phyloP scores from a whole-genome alignment of 1,284 basidiomycete species.

The Sanghuangporus sanghuang region DNA sequence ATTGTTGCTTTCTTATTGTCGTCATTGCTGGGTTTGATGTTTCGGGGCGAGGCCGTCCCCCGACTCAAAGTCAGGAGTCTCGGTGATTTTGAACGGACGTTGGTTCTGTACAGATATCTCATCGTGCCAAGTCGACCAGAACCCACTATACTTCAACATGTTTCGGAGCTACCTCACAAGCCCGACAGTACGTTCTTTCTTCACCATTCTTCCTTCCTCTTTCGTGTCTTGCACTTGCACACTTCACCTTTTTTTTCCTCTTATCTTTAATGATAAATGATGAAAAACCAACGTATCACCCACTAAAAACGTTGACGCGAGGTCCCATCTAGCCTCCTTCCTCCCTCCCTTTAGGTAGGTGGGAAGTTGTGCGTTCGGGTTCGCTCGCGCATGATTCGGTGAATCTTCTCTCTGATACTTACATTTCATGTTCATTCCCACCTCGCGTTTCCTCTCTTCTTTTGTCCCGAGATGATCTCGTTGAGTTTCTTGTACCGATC shows the following conservation, averaged over 20 bases:
- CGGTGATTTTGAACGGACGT: no score
- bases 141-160: no score
- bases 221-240: not conserved
- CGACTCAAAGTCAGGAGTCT: no score
- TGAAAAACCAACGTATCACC: not conserved
- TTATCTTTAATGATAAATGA: not conserved
- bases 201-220: not conserved
- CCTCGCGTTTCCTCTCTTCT: not conserved
- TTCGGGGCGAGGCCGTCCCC: no score
- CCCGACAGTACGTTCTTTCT: no score
- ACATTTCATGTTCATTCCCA: not conserved
- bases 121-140: no score
- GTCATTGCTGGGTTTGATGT: no score
- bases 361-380: not conserved
- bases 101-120: no score
- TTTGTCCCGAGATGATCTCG: no score
- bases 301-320: not conserved
- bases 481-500: no score
- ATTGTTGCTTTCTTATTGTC: no score
- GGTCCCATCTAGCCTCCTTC: not conserved
- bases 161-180: no score
- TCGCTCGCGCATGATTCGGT: not conserved
- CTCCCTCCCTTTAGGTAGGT: not conserved
- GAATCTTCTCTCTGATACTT: constrained; percentile 1
- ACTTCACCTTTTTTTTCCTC: not conserved